phyloP scores from a whole-genome alignment of 202 grass and related monocot genomes.

The Zizania palustris region DNA sequence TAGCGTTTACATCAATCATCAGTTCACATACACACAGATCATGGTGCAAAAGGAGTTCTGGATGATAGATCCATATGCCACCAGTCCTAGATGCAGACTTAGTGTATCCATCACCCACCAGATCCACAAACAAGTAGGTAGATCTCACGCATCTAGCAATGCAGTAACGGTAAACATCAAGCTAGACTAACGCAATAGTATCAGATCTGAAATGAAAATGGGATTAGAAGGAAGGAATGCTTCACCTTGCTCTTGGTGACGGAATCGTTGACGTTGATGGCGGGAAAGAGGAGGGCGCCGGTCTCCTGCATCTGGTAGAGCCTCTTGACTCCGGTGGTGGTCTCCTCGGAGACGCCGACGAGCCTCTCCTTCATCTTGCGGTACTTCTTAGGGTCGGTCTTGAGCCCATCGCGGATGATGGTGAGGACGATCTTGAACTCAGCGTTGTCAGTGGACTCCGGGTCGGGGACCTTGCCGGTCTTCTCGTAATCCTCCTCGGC shows the following conservation, averaged over 20 bases:
- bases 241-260: conserved; percentile 98
- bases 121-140: background rate
- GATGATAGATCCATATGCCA: conserved; percentile 5
- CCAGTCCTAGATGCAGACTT: too few relatives aligned
- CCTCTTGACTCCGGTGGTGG: conserved; percentile 95
- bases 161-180: background rate
- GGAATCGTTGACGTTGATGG: conserved; percentile 96
- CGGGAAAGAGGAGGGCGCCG: conserved; percentile 79
- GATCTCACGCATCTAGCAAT: background rate
- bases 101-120: background rate
- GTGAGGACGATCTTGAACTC: conserved; percentile 97
- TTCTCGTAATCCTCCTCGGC: conserved; percentile 95
- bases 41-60: background rate
- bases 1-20: background rate
- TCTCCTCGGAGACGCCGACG: conserved; percentile 94
- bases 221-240: background rate
- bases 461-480: conserved; percentile 69
- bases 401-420: conserved; percentile 79
- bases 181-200: background rate
- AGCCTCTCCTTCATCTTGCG: conserved; percentile 93
- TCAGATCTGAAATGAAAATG: conserved; percentile 32
- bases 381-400: conserved; percentile 71
- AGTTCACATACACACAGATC: background rate
- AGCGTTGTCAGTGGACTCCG: conserved; percentile 75
- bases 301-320: conserved; percentile 96